Base-by-base conservation (phyloP, 2,329 filamentous ascomycete genomes). In the Talaromyces sp. region DNA sequence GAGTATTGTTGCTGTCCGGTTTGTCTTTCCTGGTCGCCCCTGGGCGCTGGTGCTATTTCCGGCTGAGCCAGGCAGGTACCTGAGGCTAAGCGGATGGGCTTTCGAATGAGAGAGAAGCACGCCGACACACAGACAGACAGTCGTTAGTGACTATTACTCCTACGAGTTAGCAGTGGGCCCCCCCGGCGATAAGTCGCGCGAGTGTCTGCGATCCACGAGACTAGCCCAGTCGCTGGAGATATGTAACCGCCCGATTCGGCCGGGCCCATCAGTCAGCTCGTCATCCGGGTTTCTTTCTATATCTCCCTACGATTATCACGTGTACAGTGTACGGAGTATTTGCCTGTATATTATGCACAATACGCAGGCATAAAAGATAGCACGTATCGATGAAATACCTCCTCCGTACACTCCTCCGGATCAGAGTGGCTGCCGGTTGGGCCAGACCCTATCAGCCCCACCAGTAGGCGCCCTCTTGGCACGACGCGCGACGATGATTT, bases 131-230 rank as follows among this genome's bases (percentile, higher is more conserved):
- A 43, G 50, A 51, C 58, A 41, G 43, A 29, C 52, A 31, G 54
- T 31, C n/a, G n/a, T n/a, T n/a, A n/a, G n/a, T n/a, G n/a, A n/a
- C n/a, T n/a, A n/a, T n/a, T n/a, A n/a, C n/a, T n/a, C n/a, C n/a
- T n/a, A n/a, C n/a, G 35, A 43, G 38, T 19, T 19, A 43, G 38
- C 11, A n/a, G 58, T 56, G 58, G 54, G 46, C 58, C 58, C 41
- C n/a, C n/a, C 43, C 52, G 52, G 32, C 58, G 58, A 60, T 60
- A 56, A 59, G 58, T 59, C 50, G 43, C 38, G 38, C 43, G 43
- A 35, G 11, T 24, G 41, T 46, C 35, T 35, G 41, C 41, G 41
- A 43, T 43, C 41, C 41, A 43, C 1, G n/a, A 19, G 19, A 19
- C 43, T 24, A 46, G 43, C 9, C 8, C n/a, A 13, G n/a, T 24